Base-by-base conservation (phyloP, 208 protist species). In the Porcisia hertigi region DNA sequence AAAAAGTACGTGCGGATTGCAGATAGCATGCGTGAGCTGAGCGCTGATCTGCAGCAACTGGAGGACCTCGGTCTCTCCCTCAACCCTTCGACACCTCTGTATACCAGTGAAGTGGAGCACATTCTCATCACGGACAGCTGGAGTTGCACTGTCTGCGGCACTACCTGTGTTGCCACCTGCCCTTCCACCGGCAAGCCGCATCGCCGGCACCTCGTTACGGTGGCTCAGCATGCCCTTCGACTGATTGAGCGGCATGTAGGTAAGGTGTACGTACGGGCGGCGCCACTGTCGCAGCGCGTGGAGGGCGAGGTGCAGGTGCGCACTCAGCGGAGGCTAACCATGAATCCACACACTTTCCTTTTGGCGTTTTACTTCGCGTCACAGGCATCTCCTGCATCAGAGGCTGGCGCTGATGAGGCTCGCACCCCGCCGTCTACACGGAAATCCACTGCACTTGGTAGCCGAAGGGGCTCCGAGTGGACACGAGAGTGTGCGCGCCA, bases 301-400 rank as follows among this genome's bases (percentile, higher is more conserved):
- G 83, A 86, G 55, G 90, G 90, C 55, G 80, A 89, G 60, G 82
- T 88, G 69, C 85, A 85, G 49, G 79, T 93, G 54, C 88, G 88
- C 78, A 87, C 82, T 2, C 77, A 86, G 59, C 88, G 91, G 16
- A 86, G 87, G 53, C 80, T 92, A 34, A 79, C 76, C 25, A 86
- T 91, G 81, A 93, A 91, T 57, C 91, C 91, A 45, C 91, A 93
- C 60, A 82, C 87, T 47, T 86, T 95, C 62, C 84, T 95, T 18
- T 83, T 95, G 36, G 71, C 85, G 39, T 93, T 90, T 67, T 93
- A 93, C 73, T 92, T 92, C 65, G 88, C 86, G 47, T 75, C 88
- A 5, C 74, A 83, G 45, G 65, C 76, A 23, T 3, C 64, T 5
- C 11, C 66, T 5, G 25, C 71, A 7, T 25, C 57, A 64, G 34